Evolutionary conservation across 768 basidiomycete species (phyloP).

Genomic region (Calocybe cyanea): DNA sequence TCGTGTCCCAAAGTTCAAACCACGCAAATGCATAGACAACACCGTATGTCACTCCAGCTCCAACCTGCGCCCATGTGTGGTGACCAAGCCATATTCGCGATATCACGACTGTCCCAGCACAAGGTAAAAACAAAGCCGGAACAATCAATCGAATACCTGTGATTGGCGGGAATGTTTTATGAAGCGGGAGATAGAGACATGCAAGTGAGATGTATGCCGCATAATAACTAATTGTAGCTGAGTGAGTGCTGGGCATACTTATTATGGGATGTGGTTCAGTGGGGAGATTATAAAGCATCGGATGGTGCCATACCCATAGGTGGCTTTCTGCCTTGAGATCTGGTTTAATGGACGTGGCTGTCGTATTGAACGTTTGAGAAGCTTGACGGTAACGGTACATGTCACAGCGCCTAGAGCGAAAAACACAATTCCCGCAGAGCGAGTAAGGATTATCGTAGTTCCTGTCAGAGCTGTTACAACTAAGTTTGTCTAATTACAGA

Average conservation of each 20-base stretch:
- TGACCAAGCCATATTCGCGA: slow-evolving; percentile 77
- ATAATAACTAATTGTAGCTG: slow-evolving; percentile 63
- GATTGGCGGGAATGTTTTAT: slow-evolving; percentile 44
- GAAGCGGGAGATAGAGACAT: slow-evolving; percentile 53
- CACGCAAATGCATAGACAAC: slow-evolving; percentile 47
- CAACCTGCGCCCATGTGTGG: slow-evolving; percentile 69
- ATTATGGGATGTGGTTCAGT: background rate
- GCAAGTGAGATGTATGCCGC: slow-evolving; percentile 59
- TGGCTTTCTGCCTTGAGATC: slow-evolving; percentile 39
- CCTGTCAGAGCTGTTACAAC: slow-evolving; percentile 53
- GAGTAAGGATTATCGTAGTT: slow-evolving; percentile 49
- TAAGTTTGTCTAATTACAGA: slow-evolving; percentile 46
- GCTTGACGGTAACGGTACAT: slow-evolving; percentile 57
- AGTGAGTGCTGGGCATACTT: slow-evolving; percentile 86
- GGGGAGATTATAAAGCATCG: background rate
- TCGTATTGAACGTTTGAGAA: slow-evolving; percentile 54
- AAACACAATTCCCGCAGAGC: slow-evolving; percentile 59
- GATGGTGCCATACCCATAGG: slow-evolving; percentile 54
- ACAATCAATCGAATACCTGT: slow-evolving; percentile 37
- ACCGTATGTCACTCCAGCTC: slow-evolving; percentile 56
- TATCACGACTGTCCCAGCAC: slow-evolving; percentile 48
- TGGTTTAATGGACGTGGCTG: slow-evolving; percentile 56
- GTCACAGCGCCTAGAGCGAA: slow-evolving; percentile 54
- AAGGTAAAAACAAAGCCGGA: slow-evolving; percentile 48
- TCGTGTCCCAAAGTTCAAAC: slow-evolving; percentile 53